phyloP scores from a whole-genome alignment of 2,329 filamentous ascomycete species.

The Truncatella angustata region DNA sequence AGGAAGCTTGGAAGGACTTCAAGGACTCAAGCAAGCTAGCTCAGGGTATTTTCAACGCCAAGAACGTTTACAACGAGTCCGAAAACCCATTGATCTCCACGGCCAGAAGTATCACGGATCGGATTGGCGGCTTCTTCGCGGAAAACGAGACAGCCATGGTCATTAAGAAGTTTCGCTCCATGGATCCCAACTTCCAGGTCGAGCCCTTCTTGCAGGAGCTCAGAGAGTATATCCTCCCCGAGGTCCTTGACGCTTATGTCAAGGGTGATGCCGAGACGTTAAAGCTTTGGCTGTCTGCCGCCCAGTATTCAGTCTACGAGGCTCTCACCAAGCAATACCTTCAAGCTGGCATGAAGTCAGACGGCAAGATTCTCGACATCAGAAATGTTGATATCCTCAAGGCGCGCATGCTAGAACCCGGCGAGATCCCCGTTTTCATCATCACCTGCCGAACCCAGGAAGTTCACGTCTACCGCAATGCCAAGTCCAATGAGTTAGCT shows the following conservation, averaged over 20 bases:
- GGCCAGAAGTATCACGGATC: conserved; percentile 89
- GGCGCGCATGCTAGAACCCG: conserved; percentile 78
- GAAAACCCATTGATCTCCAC: conserved; percentile 95
- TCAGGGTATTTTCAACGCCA: conserved; percentile 83
- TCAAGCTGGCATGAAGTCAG: conserved; percentile 86
- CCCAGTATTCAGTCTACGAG: conserved; percentile 94
- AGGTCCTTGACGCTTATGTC: conserved; percentile 96
- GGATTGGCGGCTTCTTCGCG: conserved; percentile 92
- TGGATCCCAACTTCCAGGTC: conserved; percentile 92
- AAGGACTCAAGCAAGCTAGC: conserved; percentile 85
- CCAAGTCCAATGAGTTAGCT: conserved; percentile 83
- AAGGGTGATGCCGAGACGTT: conserved; percentile 90
- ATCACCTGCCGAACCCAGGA: conserved; percentile 96
- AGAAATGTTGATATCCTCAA: conserved; percentile 85
- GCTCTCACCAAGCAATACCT: conserved; percentile 97
- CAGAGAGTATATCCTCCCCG: conserved; percentile 95
- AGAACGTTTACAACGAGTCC: conserved; percentile 88
- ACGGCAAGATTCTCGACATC: conserved; percentile 93
- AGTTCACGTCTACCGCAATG: conserved; percentile 93
- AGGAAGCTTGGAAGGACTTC: conserved; percentile 97
- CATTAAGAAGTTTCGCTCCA: conserved; percentile 95
- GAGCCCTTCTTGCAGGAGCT: conserved; percentile 94
- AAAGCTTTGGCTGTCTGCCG: conserved; percentile 93
- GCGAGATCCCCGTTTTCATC: conserved; percentile 92
- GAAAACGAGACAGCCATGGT: conserved; percentile 98